Evolutionary conservation across 1,284 basidiomycete species (phyloP).

Genomic region (Heterobasidion parviporum): DNA sequence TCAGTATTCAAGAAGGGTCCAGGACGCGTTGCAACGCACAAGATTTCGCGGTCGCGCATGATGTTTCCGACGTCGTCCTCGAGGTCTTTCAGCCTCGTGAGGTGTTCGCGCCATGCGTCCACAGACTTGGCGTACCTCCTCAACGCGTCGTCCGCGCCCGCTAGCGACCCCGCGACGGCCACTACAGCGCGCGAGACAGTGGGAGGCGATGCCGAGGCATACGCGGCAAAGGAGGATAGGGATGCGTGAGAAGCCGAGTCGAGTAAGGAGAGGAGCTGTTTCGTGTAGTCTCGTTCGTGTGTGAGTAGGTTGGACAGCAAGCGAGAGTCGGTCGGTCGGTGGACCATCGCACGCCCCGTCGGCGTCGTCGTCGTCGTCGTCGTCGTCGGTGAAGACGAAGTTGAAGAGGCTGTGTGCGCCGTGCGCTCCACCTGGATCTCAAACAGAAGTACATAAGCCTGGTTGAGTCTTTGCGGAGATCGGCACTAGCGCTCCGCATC

Average conservation of each 20-base stretch:
- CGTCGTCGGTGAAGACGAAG: too few relatives aligned
- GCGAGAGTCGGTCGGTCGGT: constrained; percentile 45
- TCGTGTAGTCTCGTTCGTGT: constrained; percentile 65
- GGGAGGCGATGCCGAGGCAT: constrained; percentile 57
- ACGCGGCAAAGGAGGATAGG: constrained; percentile 61
- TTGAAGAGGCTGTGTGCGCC: too few relatives aligned
- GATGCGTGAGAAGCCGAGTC: constrained; percentile 48
- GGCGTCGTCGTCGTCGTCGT: too few relatives aligned
- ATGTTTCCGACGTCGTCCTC: constrained; percentile 66
- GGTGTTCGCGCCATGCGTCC: constrained; percentile 56
- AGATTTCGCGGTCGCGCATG: constrained; percentile 66
- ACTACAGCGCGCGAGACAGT: constrained; percentile 49
- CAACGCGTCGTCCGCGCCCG: constrained; percentile 60
- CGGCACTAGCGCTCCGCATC: too few relatives aligned
- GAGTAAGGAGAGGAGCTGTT: constrained; percentile 46
- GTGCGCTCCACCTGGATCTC: too few relatives aligned
- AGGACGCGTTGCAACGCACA: constrained; percentile 38
- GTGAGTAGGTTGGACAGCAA: constrained; percentile 57
- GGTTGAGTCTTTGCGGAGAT: too few relatives aligned
- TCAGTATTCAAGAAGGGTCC: background rate
- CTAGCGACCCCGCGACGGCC: constrained; percentile 48
- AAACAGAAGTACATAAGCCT: too few relatives aligned
- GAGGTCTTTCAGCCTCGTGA: constrained; percentile 40
- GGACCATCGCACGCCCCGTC: background rate
- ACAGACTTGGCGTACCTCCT: constrained; percentile 48